A percentile compares a stretch with the other conserved stretches of the same genome.
Conservation (phyloP, 139 green algal species). For the Deuterostichococcus epilithicus region DNA sequence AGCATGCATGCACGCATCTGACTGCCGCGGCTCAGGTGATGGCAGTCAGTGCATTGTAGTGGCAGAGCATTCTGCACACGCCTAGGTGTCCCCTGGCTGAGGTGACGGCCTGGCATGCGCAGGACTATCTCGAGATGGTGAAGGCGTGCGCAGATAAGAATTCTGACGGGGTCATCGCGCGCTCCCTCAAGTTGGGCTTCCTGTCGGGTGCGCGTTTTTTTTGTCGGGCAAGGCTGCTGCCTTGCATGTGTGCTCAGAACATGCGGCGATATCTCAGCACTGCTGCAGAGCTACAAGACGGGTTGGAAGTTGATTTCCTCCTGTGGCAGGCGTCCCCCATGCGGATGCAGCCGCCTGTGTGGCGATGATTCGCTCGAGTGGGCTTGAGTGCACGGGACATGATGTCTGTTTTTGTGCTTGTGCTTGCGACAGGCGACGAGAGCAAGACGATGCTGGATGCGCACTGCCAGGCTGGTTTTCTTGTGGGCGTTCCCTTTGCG, state of each 20-base stretch:
- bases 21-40: too few relatives aligned
- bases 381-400: too few relatives aligned
- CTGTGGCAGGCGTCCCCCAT: neutral
- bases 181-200: slow-evolving; percentile 81
- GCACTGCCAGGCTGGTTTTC: slow-evolving; percentile 84
- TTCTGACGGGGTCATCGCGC: slow-evolving; percentile 55
- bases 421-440: slow-evolving; percentile 67
- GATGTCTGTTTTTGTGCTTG: too few relatives aligned
- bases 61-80: too few relatives aligned
- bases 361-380: too few relatives aligned
- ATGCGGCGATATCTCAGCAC: too few relatives aligned
- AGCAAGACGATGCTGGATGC: slow-evolving; percentile 82
- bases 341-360: neutral
- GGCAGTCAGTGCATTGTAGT: too few relatives aligned
- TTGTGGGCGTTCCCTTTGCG: slow-evolving; percentile 87
- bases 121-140: slow-evolving; percentile 93
- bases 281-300: too few relatives aligned
- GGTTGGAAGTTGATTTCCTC: neutral
- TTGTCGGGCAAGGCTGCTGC: too few relatives aligned
- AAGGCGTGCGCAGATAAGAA: slow-evolving; percentile 78
- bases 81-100: too few relatives aligned
- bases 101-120: too few relatives aligned
- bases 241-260: too few relatives aligned
- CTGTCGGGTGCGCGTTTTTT: slow-evolving; percentile 67
- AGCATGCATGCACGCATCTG: slow-evolving; percentile 57